Evolutionary conservation across 2,329 filamentous ascomycete species (phyloP).

Genomic region (Neofusicoccum kwambonambiense): DNA sequence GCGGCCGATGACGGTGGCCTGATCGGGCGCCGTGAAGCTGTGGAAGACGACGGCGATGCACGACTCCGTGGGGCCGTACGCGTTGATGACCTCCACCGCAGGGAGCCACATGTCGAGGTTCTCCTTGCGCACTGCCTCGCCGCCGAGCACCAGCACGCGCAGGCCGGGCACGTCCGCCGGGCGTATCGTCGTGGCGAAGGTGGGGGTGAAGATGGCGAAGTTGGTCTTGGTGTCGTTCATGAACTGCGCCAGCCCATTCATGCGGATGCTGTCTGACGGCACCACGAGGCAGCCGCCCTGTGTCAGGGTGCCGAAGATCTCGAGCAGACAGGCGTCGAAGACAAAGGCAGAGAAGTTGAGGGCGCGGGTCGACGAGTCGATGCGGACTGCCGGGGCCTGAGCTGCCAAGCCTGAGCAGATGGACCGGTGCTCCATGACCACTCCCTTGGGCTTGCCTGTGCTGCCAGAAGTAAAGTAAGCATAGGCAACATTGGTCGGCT

Average conservation of each 20-base stretch:
- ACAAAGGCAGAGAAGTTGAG: constrained; percentile 48
- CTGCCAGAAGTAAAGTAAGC: constrained; percentile 28
- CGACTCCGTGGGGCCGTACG: constrained; percentile 30
- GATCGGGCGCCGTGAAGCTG: not conserved
- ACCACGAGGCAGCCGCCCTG: constrained; percentile 54
- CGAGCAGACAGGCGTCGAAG: constrained; percentile 56
- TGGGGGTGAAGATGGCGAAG: constrained; percentile 38
- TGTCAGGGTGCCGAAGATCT: constrained; percentile 55
- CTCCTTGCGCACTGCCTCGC: constrained; percentile 27
- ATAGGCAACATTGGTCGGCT: constrained; percentile 36
- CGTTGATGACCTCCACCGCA: constrained; percentile 36
- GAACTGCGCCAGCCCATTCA: constrained; percentile 25
- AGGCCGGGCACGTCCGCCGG: constrained; percentile 40
- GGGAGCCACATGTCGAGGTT: constrained; percentile 27
- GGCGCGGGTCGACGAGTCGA: constrained; percentile 7
- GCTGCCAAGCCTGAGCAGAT: constrained; percentile 29
- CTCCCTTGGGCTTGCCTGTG: constrained; percentile 28
- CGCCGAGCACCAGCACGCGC: constrained; percentile 34
- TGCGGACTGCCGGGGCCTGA: not conserved
- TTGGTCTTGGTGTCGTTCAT: constrained; percentile 28
- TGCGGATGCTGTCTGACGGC: constrained; percentile 54
- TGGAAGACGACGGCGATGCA: not conserved
- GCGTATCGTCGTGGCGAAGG: constrained; percentile 36
- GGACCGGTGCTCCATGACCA: constrained; percentile 31
- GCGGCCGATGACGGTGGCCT: not conserved